Base-by-base conservation (phyloP, 2,329 filamentous ascomycete genomes). In the Exophiala viscosa region DNA sequence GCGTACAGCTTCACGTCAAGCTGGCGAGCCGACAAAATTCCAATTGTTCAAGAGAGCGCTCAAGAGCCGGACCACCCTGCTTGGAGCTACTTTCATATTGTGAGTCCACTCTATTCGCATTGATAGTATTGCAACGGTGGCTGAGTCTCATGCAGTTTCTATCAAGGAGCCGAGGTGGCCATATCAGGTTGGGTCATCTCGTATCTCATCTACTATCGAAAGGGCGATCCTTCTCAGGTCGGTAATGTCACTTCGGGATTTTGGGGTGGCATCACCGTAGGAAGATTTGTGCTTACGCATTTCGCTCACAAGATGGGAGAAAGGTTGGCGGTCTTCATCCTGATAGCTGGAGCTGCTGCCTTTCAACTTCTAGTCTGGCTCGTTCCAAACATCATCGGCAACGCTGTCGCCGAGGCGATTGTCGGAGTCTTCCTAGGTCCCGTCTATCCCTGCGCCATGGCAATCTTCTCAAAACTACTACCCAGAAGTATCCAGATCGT, bases 181-280 rank as follows among this genome's bases (percentile, higher is more conserved):
- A 88, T 92, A 59, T 88, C 86, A 0, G 88, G 89, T 48, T 95
- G 89, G 90, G 85, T 92, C 44, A 90, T 92, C 57, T 90, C 86
- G 2, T 95, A 91, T 72, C 74, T 95, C 35, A 90, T 93, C 68
- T 79, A 80, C 45, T 80, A 83, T 57, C 84, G 88, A 34, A 74
- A 83, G 51, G 88, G 87, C 11, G 77, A 86, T 61, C 87, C 87
- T 5, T 75, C 79, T 0, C 76, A 78, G 3, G 87, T 93, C 14
- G 89, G 90, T 33, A 93, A 93, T 67, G 87, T 93, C 17, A 90
- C 87, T 1, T 55, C 59, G 1, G 55, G 55, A n/a, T 84, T 84
- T 65, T 83, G 80, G 79, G 79, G 73, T 35, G 87, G 88, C 53
- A 89, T 92, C 63, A 90, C 87, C 0, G 54, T 88, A 1, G 88